Conservation (phyloP, 2,329 filamentous ascomycete species). For the Lachnellula subtilissima region DNA sequence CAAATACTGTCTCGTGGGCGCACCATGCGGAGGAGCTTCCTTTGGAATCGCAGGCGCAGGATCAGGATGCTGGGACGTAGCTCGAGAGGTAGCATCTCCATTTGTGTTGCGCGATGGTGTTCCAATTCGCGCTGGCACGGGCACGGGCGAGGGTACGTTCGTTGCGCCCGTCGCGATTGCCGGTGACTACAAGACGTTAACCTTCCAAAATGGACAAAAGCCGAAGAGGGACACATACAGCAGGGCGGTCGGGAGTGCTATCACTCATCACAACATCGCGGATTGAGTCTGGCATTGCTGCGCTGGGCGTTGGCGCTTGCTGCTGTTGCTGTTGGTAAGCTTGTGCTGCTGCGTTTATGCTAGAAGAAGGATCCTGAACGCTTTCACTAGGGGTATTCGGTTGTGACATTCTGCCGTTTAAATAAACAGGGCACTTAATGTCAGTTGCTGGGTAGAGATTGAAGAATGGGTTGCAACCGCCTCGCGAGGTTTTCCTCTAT, state of each 20-base stretch:
- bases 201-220: neutral
- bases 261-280: constrained; percentile 29
- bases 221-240: constrained; percentile 13
- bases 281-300: constrained; percentile 14
- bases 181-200: constrained; percentile 20
- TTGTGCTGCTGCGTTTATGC: constrained; percentile 24
- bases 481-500: no score
- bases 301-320: constrained; percentile 16
- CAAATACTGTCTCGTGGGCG: constrained; percentile 64
- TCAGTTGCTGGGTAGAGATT: constrained; percentile 1
- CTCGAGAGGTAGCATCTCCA: constrained; percentile 45
- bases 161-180: constrained; percentile 18
- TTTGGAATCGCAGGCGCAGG: constrained; percentile 48
- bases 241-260: constrained; percentile 19
- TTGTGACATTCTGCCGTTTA: constrained; percentile 18
- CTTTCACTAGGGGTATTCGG: constrained; percentile 7
- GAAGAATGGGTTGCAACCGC: neutral
- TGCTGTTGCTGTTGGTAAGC: constrained; percentile 27
- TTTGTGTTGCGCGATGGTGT: constrained; percentile 42
- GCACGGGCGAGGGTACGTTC: constrained; percentile 25
- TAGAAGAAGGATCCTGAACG: constrained; percentile 10
- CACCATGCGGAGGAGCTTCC: constrained; percentile 60
- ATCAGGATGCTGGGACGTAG: constrained; percentile 54
- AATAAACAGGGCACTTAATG: constrained; percentile 1
- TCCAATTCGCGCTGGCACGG: constrained; percentile 38